Base-by-base conservation (phyloP, 148 eudicot species). In the Pharnaceum exiguum region DNA sequence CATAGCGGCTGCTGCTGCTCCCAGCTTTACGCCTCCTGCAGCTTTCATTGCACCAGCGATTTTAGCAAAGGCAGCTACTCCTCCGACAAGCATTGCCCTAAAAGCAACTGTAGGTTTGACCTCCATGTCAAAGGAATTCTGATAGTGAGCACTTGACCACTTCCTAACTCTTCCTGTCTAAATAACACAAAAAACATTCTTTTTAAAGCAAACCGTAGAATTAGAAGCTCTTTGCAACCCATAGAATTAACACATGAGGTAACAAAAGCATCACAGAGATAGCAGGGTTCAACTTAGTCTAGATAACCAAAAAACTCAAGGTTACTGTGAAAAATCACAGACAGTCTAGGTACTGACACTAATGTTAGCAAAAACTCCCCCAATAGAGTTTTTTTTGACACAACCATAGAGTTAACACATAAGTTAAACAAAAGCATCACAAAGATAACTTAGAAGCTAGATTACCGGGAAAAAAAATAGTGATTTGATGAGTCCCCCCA, bases 1-100 rank as follows among this genome's bases (percentile, higher is more conserved):
- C 89, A 84, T 72, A 51, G 97, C 97, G 15, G 80, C 89, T 2
- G 91, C 87, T 13, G 97, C 97, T 19, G 89, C 95, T 66, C 97
- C 95, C 11, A 90, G 2, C 66, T 90, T 87, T 7, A 27, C 91
- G 55, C 95, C 95, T 22, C 95, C 93, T 6, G 93, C 95, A 51
- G 97, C 97, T 68, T 90, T 90, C 72, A 78, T 67, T 7, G 67
- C 97, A 42, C 80, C 85, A 7, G 79, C 89, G 10, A 90, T 67
- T 70, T 90, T 87, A 6, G 93, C 91, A 61, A 84, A 90, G 2
- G 83, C 97, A 19, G 95, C 95, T 24, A 90, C 43, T 72, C 97
- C 95, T 68, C 97, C 97, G 4, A 90, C 87, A 17, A 90, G 68
- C 50, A 86, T 80, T 45, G 97, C 97, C 71, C 97, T 82, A 8